Evolutionary conservation across 176 grass and related monocot genomes (phyloP).

Genomic region (Phyllostachys edulis): DNA sequence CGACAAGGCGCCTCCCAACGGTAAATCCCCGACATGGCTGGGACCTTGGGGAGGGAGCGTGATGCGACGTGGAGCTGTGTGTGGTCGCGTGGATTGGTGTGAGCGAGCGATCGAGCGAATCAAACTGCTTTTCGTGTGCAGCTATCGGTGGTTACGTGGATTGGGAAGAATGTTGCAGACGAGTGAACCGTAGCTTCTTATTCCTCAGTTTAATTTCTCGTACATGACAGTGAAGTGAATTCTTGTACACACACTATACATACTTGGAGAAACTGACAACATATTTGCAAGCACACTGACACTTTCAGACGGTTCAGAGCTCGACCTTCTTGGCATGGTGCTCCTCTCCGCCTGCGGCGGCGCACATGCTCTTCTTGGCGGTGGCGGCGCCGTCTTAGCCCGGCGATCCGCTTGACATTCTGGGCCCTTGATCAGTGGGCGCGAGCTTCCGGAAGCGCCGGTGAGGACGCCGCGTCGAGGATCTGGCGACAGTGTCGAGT

Average conservation of each 20-base stretch:
- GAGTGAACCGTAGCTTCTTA: neutral
- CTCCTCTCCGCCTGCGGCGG: neutral
- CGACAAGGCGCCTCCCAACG: no score
- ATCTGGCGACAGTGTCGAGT: constrained; percentile 60
- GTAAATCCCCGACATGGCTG: no score
- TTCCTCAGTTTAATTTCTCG: neutral
- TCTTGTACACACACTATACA: neutral
- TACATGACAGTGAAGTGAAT: neutral
- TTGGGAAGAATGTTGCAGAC: neutral
- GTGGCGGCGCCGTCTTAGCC: neutral
- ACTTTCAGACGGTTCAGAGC: constrained; percentile 33
- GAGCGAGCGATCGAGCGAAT: no score
- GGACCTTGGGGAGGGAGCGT: no score
- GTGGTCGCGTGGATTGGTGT: neutral
- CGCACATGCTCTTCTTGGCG: constrained; percentile 39
- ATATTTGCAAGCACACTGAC: neutral
- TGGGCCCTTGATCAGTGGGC: constrained; percentile 75
- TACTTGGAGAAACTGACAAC: neutral
- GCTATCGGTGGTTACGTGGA: no score
- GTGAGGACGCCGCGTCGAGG: constrained; percentile 69
- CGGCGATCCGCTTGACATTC: no score
- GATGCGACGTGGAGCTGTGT: no score
- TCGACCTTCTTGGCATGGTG: constrained; percentile 58
- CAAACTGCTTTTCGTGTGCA: no score
- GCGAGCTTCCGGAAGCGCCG: constrained; percentile 58